Evolutionary conservation across 2,329 filamentous ascomycete species (phyloP), one percentile per base, ranked within the genome.

Genomic region (Didymella keratinophila): DNA sequence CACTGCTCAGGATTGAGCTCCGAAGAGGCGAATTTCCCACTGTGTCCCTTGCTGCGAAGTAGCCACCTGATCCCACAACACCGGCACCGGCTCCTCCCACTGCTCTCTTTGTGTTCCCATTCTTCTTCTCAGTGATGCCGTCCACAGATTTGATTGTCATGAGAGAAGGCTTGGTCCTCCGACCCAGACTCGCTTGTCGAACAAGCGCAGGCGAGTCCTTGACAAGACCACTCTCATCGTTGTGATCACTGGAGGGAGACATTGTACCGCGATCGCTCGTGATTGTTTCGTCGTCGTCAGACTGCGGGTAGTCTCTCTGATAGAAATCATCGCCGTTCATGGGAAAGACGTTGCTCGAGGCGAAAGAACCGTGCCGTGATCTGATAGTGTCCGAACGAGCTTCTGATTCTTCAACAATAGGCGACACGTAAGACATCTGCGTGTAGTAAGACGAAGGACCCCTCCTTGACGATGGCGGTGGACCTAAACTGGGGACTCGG

Each of bases 401-500:
- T 53, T 82, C 80, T 6, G 78, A 75, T 61, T 83, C 81, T 68
- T 83, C 81, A 3, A 72, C 76, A 48, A 83, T 83, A 2, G 81
- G 81, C 30, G 80, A 78, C 25, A 83, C 81, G 25, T 79, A 79
- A 0, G 78, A 80, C 52, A 77, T 71, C 58, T 81, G 79, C 2
- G 80, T 79, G 58, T 83, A 83, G 64, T 82, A 82, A 0, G 78
- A 80, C 5, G 78, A 76, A 9, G 81, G 81, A 5, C 80, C 81
- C 72, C 78, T 71, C 27, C 81, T 73, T 7, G 80, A 75, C 1
- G 79, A 81, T 1, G 81, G 81, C n/a, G 81, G 81, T 21, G 81
- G 81, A 4, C 81, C 81, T 32, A 83, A 69, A 48, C 76, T 79
- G 11, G 78, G 78, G 20, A 73, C 69, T 11, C 77, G 75, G 49